These are phyloP conservation scores for Nissolia schottii DNA, from an alignment of 306 rosid species.

Conservation along the genomic window DNA sequence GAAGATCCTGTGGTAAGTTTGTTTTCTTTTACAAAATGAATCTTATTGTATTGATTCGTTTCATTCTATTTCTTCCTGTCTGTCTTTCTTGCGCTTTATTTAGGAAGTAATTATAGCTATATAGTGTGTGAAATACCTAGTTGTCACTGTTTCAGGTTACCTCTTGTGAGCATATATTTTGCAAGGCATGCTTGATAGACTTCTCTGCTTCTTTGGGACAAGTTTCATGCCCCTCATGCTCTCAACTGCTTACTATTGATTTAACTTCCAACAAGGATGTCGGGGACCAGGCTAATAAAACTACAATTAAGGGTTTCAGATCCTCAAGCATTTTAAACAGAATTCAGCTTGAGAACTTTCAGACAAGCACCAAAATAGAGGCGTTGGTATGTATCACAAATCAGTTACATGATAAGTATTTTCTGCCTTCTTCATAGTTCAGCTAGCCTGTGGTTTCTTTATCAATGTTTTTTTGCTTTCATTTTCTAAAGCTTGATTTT, in stretches of 20 bases:
- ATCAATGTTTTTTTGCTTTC: background rate
- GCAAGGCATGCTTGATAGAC: slow-evolving; percentile 74
- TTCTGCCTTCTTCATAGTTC: background rate
- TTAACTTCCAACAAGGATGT: slow-evolving; percentile 43
- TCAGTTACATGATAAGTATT: background rate
- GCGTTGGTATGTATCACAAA: slow-evolving; percentile 70
- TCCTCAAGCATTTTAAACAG: slow-evolving; percentile 83
- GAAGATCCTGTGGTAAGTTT: slow-evolving; percentile 74
- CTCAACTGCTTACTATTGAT: slow-evolving; percentile 72
- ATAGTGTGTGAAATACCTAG: background rate
- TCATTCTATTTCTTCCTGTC: background rate
- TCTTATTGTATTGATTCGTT: background rate
- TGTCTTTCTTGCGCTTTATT: background rate
- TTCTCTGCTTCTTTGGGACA: slow-evolving; percentile 56
- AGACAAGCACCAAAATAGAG: slow-evolving; percentile 96
- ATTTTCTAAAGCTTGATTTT: background rate
- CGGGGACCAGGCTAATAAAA: slow-evolving; percentile 43
- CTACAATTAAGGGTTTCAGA: slow-evolving; percentile 70
- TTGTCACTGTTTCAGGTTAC: slow-evolving; percentile 59
- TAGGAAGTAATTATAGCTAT: background rate
- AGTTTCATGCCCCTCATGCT: slow-evolving; percentile 82
- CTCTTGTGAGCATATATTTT: slow-evolving; percentile 75
- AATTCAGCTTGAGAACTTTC: slow-evolving; percentile 72
- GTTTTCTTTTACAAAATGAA: background rate
- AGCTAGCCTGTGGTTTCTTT: background rate